Evolutionary conservation across 2,329 filamentous ascomycete genomes (phyloP).

Genomic region (Talaromyces islandicus): DNA sequence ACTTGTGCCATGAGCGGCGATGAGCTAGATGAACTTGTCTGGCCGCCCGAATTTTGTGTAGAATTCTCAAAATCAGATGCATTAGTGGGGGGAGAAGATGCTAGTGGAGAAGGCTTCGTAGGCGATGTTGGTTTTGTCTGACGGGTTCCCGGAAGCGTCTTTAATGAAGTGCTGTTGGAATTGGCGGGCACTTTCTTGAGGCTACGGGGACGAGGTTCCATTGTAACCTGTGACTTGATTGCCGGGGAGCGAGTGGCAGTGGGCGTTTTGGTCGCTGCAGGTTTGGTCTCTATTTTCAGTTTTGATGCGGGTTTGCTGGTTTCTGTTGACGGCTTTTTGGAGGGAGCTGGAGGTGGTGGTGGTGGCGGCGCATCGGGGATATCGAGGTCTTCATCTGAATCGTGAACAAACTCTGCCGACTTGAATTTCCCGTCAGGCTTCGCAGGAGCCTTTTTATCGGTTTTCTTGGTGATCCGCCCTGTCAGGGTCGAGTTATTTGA

Average conservation of each 20-base stretch:
- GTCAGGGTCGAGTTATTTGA: conserved; percentile 42
- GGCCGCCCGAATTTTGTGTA: conserved; percentile 33
- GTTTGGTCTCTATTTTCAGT: conserved; percentile 4
- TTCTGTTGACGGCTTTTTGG: conserved; percentile 7
- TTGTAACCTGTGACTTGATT: conserved; percentile 9
- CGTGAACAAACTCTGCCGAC: conserved; percentile 49
- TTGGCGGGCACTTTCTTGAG: conserved; percentile 16
- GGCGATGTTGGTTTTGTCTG: conserved; percentile 45
- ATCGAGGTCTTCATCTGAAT: conserved; percentile 46
- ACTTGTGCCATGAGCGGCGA: conserved; percentile 39
- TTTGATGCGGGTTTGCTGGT: not conserved
- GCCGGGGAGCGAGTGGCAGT: conserved; percentile 6
- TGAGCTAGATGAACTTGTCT: conserved; percentile 39
- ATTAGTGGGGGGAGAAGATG: conserved; percentile 56
- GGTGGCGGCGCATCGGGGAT: conserved; percentile 24
- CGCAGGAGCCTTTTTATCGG: conserved; percentile 31
- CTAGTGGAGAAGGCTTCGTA: conserved; percentile 57
- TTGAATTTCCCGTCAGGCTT: conserved; percentile 44
- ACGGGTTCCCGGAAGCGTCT: conserved; percentile 31
- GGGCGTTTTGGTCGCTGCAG: conserved; percentile 2
- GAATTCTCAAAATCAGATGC: conserved; percentile 51
- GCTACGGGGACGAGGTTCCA: conserved; percentile 18
- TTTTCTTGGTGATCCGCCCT: conserved; percentile 42
- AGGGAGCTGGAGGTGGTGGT: not conserved
- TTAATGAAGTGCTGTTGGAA: conserved; percentile 28